Evolutionary conservation across 192 early-diverging fungal genomes (phyloP).

Genomic region (Mortierella antarctica): DNA sequence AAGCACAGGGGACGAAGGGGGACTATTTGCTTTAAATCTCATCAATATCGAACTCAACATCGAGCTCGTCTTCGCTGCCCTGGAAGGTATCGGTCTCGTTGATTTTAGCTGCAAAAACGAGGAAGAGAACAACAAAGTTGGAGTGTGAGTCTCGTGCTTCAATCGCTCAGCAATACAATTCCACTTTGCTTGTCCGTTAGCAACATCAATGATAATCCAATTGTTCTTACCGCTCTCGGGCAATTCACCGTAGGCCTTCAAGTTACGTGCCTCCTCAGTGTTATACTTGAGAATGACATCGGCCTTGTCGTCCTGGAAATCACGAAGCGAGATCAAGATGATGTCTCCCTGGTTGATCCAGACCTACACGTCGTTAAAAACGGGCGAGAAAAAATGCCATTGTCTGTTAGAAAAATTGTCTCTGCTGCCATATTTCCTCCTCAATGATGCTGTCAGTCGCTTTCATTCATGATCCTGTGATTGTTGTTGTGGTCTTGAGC

Average conservation of each 20-base stretch:
- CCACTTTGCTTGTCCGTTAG: no score
- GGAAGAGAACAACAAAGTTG: slow-evolving; percentile 1
- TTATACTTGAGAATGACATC: slow-evolving; percentile 98
- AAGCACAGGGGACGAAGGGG: neutral
- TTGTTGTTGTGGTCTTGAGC: neutral
- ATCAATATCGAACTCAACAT: slow-evolving; percentile 96
- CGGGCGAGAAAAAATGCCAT: neutral
- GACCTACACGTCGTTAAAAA: slow-evolving; percentile 38
- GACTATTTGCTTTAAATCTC: slow-evolving; percentile 61
- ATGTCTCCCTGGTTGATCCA: slow-evolving; percentile 95
- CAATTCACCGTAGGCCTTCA: slow-evolving; percentile 95
- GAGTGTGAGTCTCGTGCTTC: neutral
- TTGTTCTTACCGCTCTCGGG: slow-evolving; percentile 77
- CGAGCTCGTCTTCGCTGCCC: slow-evolving; percentile 72
- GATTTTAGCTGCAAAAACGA: slow-evolving; percentile 66
- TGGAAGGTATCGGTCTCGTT: slow-evolving; percentile 82
- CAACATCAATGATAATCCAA: neutral
- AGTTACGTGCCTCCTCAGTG: slow-evolving; percentile 91
- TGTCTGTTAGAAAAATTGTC: neutral
- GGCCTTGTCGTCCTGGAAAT: slow-evolving; percentile 93
- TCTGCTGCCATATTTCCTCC: no score
- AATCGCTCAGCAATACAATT: neutral
- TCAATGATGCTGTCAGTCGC: no score
- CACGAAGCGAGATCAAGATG: slow-evolving; percentile 88
- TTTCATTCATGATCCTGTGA: neutral